Base-by-base conservation (phyloP, 2,329 filamentous ascomycete species). In the Sarocladiaceae sp. region DNA sequence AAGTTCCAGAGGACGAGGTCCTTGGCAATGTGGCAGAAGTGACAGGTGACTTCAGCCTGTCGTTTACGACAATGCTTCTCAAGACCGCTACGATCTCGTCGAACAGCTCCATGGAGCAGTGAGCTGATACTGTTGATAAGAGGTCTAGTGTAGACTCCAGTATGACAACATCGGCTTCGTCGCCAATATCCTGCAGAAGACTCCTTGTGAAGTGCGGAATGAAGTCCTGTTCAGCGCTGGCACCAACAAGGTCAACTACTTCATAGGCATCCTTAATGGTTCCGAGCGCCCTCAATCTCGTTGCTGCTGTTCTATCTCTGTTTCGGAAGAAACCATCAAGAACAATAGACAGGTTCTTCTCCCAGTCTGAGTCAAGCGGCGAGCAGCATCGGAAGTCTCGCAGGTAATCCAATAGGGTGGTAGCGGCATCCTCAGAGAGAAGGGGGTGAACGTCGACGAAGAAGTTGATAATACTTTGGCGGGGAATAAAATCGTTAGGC, bases 351-450 rank as follows among this genome's bases (percentile, higher is more conserved):
- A 84, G 68, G 43, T 86, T 84, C 2, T 72, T 64, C 49, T 83
- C 73, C 85, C 84, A 89, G 27, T 77, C 68, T 37, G 72, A 62
- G 52, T 87, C 82, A 0, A 84, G 85, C 2, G 85, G 85, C 34
- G 82, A 83, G 53, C 85, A 85, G 53, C 79, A 82, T 35, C 82
- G 72, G 50, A 84, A 83, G 44, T 85, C 78, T 45, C 75, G 73
- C 50, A 83, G 85, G 56, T 86, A 80, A 34, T 79, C 74, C 33
- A 88, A 72, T 19, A 88, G 74, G 10, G 83, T 67, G 37, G 73
- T 74, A 2, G 76, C 81, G 7, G 79, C 76, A 3, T 76, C 74
- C 55, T 88, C 80, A 5, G 80, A 80, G 7, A 88, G 69, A 27
- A 78, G 71, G 13, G 68, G 64, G 45, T 82, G 76, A 13, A 86